Conservation (phyloP, 2,329 filamentous ascomycete species). For the Ceratocystis huliohia region DNA sequence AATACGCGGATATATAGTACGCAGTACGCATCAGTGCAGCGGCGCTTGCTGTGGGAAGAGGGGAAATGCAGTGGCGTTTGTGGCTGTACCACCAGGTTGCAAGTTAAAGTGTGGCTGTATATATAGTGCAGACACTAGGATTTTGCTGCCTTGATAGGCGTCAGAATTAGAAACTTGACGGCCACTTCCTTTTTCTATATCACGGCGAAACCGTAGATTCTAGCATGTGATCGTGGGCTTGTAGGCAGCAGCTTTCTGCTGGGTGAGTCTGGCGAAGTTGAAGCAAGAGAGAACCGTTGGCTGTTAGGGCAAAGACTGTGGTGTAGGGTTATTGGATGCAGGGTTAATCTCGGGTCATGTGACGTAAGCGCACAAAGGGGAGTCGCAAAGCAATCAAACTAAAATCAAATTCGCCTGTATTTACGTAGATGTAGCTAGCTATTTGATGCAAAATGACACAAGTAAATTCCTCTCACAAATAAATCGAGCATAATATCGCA, state of each 20-base stretch:
- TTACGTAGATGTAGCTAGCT: background rate
- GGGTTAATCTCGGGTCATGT: background rate
- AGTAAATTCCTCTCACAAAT: background rate
- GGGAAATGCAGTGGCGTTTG: background rate
- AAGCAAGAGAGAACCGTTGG: too few species aligned
- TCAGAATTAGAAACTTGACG: background rate
- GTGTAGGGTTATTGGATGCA: background rate
- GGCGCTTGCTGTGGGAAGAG: too few species aligned
- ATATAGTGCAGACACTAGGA: background rate
- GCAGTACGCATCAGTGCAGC: too few species aligned
- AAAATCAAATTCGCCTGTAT: background rate
- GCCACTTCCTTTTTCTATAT: background rate
- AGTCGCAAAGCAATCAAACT: background rate
- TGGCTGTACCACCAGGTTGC: background rate
- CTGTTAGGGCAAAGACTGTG: too few species aligned
- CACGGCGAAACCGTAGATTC: background rate
- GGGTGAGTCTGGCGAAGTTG: background rate
- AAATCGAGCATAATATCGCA: background rate
- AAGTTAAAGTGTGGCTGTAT: slow-evolving; percentile 4
- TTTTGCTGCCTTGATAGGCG: background rate
- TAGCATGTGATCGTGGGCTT: background rate
- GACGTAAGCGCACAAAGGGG: background rate
- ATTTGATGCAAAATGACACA: background rate
- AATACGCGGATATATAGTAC: background rate
- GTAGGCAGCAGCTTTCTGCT: background rate